Conservation (phyloP, 2,329 filamentous ascomycete species). For the Fusarium tanahbumbuense region DNA sequence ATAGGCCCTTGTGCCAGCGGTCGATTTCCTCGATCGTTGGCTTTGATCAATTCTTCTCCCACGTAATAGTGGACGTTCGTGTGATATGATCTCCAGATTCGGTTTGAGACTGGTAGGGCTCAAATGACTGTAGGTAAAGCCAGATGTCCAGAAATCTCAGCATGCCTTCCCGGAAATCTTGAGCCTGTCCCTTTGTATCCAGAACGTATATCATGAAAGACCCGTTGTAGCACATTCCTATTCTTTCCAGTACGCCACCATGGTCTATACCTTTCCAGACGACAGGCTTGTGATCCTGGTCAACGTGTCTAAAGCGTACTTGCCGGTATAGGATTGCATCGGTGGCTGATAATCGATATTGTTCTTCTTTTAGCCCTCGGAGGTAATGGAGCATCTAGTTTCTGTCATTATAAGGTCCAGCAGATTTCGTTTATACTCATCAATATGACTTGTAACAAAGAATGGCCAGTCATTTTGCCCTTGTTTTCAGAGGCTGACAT, state of each 20-base stretch:
- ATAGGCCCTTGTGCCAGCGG: no score
- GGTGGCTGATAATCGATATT: neutral
- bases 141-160: constrained; percentile 9
- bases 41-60: no score
- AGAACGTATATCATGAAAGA: constrained; percentile 5
- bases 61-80: no score
- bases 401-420: neutral
- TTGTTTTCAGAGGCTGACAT: accelerated
- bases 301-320: accelerated
- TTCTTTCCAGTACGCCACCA: no score
- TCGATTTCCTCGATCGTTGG: no score
- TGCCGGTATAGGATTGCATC: accelerated
- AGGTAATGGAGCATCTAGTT: constrained; percentile 4
- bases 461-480: no score
- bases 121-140: constrained; percentile 16
- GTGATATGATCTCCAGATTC: no score
- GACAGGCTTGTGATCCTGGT: neutral
- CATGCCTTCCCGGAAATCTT: neutral
- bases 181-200: neutral
- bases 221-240: neutral
- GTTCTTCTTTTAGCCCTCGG: neutral
- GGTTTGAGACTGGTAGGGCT: no score
- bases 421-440: no score
- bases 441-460: no score
- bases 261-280: no score